Evolutionary conservation across 768 basidiomycete species (phyloP).

Genomic region (Termitomyces sp.): DNA sequence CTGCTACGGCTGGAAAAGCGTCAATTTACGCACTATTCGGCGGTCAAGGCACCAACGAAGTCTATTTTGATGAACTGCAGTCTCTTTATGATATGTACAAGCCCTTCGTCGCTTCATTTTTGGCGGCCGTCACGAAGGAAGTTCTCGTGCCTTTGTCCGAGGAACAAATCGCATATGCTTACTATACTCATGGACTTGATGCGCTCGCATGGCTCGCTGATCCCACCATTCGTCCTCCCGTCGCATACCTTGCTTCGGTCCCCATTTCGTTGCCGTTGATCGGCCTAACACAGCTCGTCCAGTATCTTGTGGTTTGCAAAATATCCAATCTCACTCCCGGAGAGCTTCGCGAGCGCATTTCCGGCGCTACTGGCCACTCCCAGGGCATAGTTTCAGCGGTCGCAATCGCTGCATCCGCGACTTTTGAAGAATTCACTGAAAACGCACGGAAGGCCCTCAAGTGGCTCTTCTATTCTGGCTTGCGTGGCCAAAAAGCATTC

Average conservation of each 20-base stretch:
- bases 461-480: slow-evolving; percentile 92
- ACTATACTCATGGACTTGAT: slow-evolving; percentile 81
- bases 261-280: slow-evolving; percentile 95
- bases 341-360: slow-evolving; percentile 69
- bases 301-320: slow-evolving; percentile 82
- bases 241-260: slow-evolving; percentile 86
- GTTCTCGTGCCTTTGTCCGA: slow-evolving; percentile 71
- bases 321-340: slow-evolving; percentile 75
- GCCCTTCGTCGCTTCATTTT: slow-evolving; percentile 76
- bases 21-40: slow-evolving; percentile 93
- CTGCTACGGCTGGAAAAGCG: slow-evolving; percentile 57
- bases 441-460: slow-evolving; percentile 83
- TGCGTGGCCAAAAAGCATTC: slow-evolving; percentile 93
- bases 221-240: slow-evolving; percentile 63
- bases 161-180: slow-evolving; percentile 53
- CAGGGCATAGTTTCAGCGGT: slow-evolving; percentile 97
- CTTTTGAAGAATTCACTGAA: slow-evolving; percentile 66
- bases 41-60: slow-evolving; percentile 97
- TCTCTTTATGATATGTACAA: slow-evolving; percentile 87
- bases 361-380: slow-evolving; percentile 94
- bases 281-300: slow-evolving; percentile 91
- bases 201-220: slow-evolving; percentile 83
- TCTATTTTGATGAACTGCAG: slow-evolving; percentile 96
- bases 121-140: slow-evolving; percentile 57
- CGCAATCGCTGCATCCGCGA: slow-evolving; percentile 74